Base-by-base conservation (phyloP, 768 basidiomycete genomes). In the Chlorophyllum brunneum region DNA sequence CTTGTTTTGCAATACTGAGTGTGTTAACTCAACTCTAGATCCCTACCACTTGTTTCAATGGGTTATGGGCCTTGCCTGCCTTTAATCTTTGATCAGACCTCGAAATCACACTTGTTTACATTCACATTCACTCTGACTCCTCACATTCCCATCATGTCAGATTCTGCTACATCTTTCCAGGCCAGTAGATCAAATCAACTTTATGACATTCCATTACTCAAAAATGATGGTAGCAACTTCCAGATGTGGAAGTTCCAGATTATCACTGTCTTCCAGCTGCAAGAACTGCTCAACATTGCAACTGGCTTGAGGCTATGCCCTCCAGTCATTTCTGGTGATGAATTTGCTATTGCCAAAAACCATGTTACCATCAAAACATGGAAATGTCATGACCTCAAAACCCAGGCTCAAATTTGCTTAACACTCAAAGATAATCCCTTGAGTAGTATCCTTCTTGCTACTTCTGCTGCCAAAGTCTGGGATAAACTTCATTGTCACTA, bases 341-440 rank as follows among this genome's bases (percentile, higher is more conserved):
- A 40, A 5, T 8, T 22, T 3, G 20, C 20, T 40, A 20, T 22
- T 20, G 16, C 23, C 16, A 40, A 3, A 18, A 40, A 40, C 23
- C 38, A 40, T 5, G 5, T 15, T 4, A 22, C 3, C 5, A 40
- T 40, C 11, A 18, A 39, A 6, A 20, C 40, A 11, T 57, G 56
- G 56, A 11, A 30, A 23, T 4, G 24, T 24, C 26, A 18, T 5
- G 56, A 60, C 34, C 51, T 42, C 10, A 56, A 60, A 23, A 54
- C 59, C 8, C 15, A 18, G 15, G 59, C 56, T 7, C 56, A 57
- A 33, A 56, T 60, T 5, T 51, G 38, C 27, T 51, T 60, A n/a
- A 58, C 56, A 20, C 43, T 60, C 30, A 58, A 58, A 49, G 57
- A 60, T 29, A 45, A 58, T 27, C 59, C 57, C 1, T 46, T 60